Base-by-base conservation (phyloP, 1,284 basidiomycete species). In the Leccinum proximum region DNA sequence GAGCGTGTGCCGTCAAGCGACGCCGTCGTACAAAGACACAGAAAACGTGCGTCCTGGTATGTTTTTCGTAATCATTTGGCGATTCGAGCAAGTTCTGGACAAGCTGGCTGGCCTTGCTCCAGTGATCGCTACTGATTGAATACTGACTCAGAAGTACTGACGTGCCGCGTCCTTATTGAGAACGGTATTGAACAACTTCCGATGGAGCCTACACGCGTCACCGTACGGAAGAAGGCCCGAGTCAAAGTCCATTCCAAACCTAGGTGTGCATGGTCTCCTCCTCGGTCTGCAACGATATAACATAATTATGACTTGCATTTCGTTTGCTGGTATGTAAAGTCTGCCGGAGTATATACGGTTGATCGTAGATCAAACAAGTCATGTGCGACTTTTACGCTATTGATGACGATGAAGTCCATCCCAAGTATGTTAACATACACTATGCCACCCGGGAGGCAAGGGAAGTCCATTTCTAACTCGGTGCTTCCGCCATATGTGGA, bases 311-410 rank as follows among this genome's bases (percentile, higher is more conserved):
- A 65, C 71, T 8, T 30, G 70, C 75, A 63, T 16, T 56, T 71
- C 11, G 56, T 63, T 74, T 2, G 67, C 67, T 1, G 64, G 64
- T 33, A 71, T 48, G 58, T 68, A 26, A 5, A 79, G 78, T 18
- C 82, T 74, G 60, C 77, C 76, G 2, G 79, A 81, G 68, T 26
- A 26, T 83, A 84, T 13, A 76, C 73, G 1, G 68, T 53, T 1
- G 79, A 78, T 16, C 81, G 75, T 60, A 72, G 78, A 10, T 81
- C 78, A 45, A 83, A 66, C 9, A 84, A 64, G 30, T 80, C 81
- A 2, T 72, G 72, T 1, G 76, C 78, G 2, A 76, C 71, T 50
- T 75, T 70, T 26, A 63, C 65, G 11, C 72, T 76, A 50, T 80
- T 80, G 61, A 84, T 68, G 33, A 84, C 63, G 54, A 83, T 61